Evolutionary conservation across 2,329 filamentous ascomycete genomes (phyloP).

Genomic region (Trichoderma brevicompactum): DNA sequence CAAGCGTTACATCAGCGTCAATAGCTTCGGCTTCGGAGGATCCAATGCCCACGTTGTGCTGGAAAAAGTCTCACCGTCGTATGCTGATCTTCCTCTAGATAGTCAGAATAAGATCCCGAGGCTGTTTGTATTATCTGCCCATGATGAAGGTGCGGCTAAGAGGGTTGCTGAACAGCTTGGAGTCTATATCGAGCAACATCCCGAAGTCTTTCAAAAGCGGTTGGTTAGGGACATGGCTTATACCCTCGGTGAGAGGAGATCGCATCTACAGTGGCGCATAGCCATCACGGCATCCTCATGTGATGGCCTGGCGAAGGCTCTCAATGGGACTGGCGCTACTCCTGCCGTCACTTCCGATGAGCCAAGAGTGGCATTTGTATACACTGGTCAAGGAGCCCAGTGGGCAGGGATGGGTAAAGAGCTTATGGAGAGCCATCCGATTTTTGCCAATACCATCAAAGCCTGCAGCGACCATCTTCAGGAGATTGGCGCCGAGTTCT

Average conservation of each 20-base stretch:
- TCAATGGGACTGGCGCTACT: conserved; percentile 42
- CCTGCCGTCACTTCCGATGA: conserved; percentile 31
- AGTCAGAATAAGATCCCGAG: conserved; percentile 36
- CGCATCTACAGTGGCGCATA: conserved; percentile 49
- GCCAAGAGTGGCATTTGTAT: conserved; percentile 41
- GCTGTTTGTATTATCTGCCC: conserved; percentile 50
- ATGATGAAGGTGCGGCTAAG: conserved; percentile 44
- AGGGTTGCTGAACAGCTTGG: conserved; percentile 40
- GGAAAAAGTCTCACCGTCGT: conserved; percentile 32
- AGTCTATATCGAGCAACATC: conserved; percentile 48
- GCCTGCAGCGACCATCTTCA: conserved; percentile 41
- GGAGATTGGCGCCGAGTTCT: conserved; percentile 44
- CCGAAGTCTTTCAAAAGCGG: conserved; percentile 48
- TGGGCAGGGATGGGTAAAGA: conserved; percentile 47
- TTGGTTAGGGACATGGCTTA: conserved; percentile 54
- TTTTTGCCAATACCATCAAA: conserved; percentile 43
- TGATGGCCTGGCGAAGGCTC: conserved; percentile 50
- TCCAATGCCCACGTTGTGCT: conserved; percentile 52
- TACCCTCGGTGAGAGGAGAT: conserved; percentile 52
- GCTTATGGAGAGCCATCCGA: conserved; percentile 42
- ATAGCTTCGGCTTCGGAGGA: conserved; percentile 54
- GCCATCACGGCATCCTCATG: conserved; percentile 50
- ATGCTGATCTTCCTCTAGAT: conserved; percentile 26
- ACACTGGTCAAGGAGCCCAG: conserved; percentile 49
- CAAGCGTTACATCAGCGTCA: conserved; percentile 56